Conservation (phyloP, 768 basidiomycete species). For the Boletales sp. region DNA sequence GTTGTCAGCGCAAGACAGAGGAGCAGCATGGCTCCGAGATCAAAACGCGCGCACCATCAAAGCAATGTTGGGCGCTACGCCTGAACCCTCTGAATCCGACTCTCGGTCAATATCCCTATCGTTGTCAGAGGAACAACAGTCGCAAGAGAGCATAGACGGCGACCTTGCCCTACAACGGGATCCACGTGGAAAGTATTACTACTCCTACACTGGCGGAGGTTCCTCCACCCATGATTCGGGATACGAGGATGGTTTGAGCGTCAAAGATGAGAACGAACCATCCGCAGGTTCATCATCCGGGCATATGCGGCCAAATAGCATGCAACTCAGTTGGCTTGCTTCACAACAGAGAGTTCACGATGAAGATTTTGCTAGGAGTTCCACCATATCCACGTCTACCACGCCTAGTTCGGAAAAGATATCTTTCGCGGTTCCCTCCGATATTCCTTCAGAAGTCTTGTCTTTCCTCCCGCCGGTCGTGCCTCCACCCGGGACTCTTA, state of each 20-base stretch:
- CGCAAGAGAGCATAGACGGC: constrained; percentile 47
- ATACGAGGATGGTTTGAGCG: constrained; percentile 47
- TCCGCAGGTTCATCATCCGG: constrained; percentile 22
- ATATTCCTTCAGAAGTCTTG: constrained; percentile 50
- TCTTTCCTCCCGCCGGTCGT: constrained; percentile 45
- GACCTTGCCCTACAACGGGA: constrained; percentile 67
- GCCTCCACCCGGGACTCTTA: constrained; percentile 60
- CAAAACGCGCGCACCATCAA: constrained; percentile 68
- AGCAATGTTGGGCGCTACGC: constrained; percentile 53
- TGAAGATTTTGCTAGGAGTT: constrained; percentile 10
- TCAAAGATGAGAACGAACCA: constrained; percentile 31
- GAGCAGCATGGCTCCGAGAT: constrained; percentile 78
- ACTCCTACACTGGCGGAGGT: constrained; percentile 56
- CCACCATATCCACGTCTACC: constrained; percentile 13
- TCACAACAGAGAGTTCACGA: constrained; percentile 42
- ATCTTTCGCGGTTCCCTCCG: constrained; percentile 25
- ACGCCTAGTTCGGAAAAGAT: constrained; percentile 15
- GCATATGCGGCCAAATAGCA: constrained; percentile 57
- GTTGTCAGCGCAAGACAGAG: constrained; percentile 56
- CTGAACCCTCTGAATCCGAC: constrained; percentile 59
- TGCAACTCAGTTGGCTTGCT: constrained; percentile 65
- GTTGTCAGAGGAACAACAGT: constrained; percentile 25
- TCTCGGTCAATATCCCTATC: constrained; percentile 39
- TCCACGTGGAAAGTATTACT: constrained; percentile 70
- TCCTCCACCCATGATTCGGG: constrained; percentile 52